phyloP scores from a whole-genome alignment of 768 basidiomycete genomes.

The Tricholoma hemisulphureum region DNA sequence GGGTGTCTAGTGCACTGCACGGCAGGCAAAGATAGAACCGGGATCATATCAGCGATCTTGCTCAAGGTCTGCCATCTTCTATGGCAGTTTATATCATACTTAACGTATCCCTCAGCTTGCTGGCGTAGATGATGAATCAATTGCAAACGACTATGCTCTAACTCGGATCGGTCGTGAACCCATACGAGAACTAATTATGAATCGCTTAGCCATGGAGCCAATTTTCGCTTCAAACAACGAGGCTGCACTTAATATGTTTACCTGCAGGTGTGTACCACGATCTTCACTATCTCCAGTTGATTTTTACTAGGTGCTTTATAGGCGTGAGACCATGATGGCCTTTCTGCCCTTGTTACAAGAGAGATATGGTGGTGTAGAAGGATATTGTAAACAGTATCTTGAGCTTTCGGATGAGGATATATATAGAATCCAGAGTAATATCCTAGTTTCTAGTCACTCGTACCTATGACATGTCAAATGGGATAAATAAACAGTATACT shows the following conservation, averaged over 20 bases:
- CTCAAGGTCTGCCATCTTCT: conserved; percentile 50
- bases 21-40: conserved; percentile 84
- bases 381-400: conserved; percentile 56
- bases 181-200: conserved; percentile 66
- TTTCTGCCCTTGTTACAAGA: conserved; percentile 60
- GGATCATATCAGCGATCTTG: conserved; percentile 69
- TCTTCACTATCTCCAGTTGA: not conserved
- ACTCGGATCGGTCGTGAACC: conserved; percentile 81
- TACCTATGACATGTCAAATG: conserved; percentile 6
- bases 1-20: conserved; percentile 79
- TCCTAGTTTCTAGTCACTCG: conserved; percentile 38
- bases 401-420: conserved; percentile 66
- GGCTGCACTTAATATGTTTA: conserved; percentile 81
- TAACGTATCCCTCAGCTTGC: conserved; percentile 50
- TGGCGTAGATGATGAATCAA: conserved; percentile 61
- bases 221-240: conserved; percentile 70
- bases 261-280: conserved; percentile 55
- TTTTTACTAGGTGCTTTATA: conserved; percentile 26
- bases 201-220: conserved; percentile 66
- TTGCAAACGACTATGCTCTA: conserved; percentile 74
- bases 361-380: conserved; percentile 67
- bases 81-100: not conserved
- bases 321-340: conserved; percentile 74
- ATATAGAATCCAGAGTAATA: conserved; percentile 52
- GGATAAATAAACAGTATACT: not conserved